A percentile compares a stretch with the other conserved stretches of the same genome.
phyloP scores from a whole-genome alignment of 441 rosid genomes.

The Brassica hybrid region DNA sequence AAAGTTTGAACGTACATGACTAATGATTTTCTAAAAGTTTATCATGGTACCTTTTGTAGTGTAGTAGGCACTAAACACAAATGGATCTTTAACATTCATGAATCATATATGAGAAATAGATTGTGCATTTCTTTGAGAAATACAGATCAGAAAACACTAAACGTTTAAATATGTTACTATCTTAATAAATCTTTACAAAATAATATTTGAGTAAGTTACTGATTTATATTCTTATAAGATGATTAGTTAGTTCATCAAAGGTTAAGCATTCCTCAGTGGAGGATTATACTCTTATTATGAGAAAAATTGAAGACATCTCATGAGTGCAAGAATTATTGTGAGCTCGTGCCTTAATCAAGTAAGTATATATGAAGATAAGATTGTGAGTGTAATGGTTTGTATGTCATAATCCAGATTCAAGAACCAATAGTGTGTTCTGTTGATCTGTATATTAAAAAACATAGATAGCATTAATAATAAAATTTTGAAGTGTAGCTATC shows the following conservation, averaged over 20 bases:
- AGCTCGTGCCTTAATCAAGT: neutral
- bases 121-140: constrained; percentile 29
- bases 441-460: neutral
- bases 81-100: constrained; percentile 9
- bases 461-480: neutral
- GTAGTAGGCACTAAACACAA: constrained; percentile 10
- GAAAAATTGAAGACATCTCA: neutral
- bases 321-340: neutral
- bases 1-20: too few species aligned
- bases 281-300: constrained; percentile 1
- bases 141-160: neutral
- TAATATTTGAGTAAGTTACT: too few species aligned
- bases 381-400: constrained; percentile 5
- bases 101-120: neutral
- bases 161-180: neutral
- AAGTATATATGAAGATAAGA: neutral
- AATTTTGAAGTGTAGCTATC: neutral
- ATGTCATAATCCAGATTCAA: neutral
- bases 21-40: too few species aligned
- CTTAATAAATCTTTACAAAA: neutral
- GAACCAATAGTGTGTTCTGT: neutral
- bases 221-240: too few species aligned
- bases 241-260: neutral
- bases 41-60: neutral
- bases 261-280: neutral